Percentiles rank a stretch among this genome's conserved stretches.
Evolutionary conservation across 148 eudicot genomes (phyloP).

Genomic region (Dianthus caryophyllus): DNA sequence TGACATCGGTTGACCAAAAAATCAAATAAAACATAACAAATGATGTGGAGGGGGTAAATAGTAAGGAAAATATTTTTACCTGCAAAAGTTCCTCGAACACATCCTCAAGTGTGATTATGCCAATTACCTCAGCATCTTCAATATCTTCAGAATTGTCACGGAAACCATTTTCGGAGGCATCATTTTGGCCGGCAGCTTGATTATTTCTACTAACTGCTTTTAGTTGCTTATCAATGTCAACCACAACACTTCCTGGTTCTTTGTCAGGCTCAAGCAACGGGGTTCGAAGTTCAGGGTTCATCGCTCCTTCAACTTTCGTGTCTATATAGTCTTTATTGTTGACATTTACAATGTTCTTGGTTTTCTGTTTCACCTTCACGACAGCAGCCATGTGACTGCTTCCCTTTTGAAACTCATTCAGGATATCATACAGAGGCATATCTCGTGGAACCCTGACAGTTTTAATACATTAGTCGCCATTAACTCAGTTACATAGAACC

Average conservation of each 20-base stretch:
- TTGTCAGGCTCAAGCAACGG: slow-evolving; percentile 49
- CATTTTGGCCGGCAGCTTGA: slow-evolving; percentile 24
- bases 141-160: slow-evolving; percentile 37
- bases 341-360: slow-evolving; percentile 25
- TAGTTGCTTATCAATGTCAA: slow-evolving; percentile 37
- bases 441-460: slow-evolving; percentile 70
- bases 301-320: slow-evolving; percentile 19
- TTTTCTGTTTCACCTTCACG: slow-evolving; percentile 54
- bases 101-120: slow-evolving; percentile 89
- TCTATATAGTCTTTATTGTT: slow-evolving; percentile 28
- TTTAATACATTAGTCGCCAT: neutral
- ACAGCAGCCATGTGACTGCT: slow-evolving; percentile 99
- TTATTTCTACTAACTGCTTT: slow-evolving; percentile 17
- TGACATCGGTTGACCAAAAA: too few relatives aligned
- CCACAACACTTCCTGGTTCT: slow-evolving; percentile 32
- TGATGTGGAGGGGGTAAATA: too few relatives aligned
- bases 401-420: slow-evolving; percentile 93
- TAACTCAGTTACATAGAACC: neutral
- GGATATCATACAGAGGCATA: slow-evolving; percentile 91
- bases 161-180: slow-evolving; percentile 27
- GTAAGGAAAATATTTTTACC: slow-evolving; percentile 27
- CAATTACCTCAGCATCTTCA: slow-evolving; percentile 87
- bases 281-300: slow-evolving; percentile 34
- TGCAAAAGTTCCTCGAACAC: slow-evolving; percentile 96
- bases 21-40: too few relatives aligned